Base-by-base conservation (phyloP, 148 eudicot genomes). In the Camellia japonica region DNA sequence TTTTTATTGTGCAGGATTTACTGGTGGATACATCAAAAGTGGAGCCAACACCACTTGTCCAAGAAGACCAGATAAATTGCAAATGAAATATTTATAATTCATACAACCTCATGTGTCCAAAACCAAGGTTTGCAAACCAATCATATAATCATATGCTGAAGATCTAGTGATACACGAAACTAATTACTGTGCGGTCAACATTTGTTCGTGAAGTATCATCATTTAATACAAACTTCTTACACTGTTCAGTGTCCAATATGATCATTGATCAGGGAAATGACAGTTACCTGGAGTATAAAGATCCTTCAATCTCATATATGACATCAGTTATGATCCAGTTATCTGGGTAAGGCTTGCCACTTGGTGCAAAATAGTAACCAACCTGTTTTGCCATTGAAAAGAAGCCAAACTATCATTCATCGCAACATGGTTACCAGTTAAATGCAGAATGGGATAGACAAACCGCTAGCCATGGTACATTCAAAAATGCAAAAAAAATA, bases 331-430 rank as follows among this genome's bases (percentile, higher is more conserved):
- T 85, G 75, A 95, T 95, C 99, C 99, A 95, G 87, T 95, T 95
- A 82, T 93, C 99, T 78, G 99, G 99, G 77, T 96, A 96, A 80
- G 99, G 95, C 91, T 96, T 96, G 84, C 98, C 99, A 82, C 99
- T 96, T 46, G 98, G 99, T 65, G 99, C 99, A 82, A 92, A 91
- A 89, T 96, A 96, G 87, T 96, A 96, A 72, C 99, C 98, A 75
- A 96, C 98, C 99, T 96, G 91, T 82, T 92, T 75, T 82, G 78
- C 63, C 88, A 82, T 76, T 83, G 82, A 86, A 81, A 89, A 90
- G 87, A 88, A 73, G 82, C 85, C 82, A 85, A 80, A 82, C 81
- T 80, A 87, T 88, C 87, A 87, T 62, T 79, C 82, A 79, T 71
- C 65, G 78, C 80, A 72, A 79, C 81, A 65, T 85, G 73, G 75